Evolutionary conservation across 106 monocot species (phyloP).

Genomic region (Dendrobium catenatum): DNA sequence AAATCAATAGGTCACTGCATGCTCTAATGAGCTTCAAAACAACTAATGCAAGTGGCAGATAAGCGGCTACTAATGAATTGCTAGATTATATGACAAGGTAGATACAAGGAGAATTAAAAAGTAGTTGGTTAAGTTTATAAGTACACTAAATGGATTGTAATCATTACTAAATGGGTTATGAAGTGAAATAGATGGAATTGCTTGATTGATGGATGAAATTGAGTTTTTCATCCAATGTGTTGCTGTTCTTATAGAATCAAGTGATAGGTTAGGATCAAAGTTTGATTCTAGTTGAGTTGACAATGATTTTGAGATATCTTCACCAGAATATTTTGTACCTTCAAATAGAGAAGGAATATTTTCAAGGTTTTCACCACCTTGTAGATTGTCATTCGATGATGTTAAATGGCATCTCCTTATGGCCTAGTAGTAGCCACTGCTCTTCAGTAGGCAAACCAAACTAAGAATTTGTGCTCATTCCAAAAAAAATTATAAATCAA

Average conservation of each 20-base stretch:
- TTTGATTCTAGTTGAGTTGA: neutral
- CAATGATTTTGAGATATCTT: neutral
- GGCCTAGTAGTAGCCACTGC: neutral
- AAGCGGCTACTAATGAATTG: constrained; percentile 56
- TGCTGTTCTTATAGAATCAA: constrained; percentile 12
- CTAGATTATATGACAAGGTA: constrained; percentile 50
- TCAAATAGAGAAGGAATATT: neutral
- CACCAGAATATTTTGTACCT: constrained; percentile 1
- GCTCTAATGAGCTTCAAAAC: too few relatives aligned
- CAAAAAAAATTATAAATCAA: too few relatives aligned
- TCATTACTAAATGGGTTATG: constrained; percentile 20
- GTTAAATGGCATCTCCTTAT: constrained; percentile 1
- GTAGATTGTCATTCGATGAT: neutral
- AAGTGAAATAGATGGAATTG: constrained; percentile 19
- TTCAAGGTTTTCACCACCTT: constrained; percentile 3
- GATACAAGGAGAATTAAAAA: constrained; percentile 46
- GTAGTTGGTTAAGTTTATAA: neutral
- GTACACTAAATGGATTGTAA: constrained; percentile 27
- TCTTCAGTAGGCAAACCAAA: neutral
- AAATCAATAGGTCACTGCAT: too few relatives aligned
- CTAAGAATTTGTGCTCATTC: neutral
- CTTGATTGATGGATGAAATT: neutral
- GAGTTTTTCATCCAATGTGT: neutral
- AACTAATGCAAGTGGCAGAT: constrained; percentile 12
- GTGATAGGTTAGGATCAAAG: constrained; percentile 11